phyloP scores from a whole-genome alignment of 768 basidiomycete genomes.

The Pholiota molesta region DNA sequence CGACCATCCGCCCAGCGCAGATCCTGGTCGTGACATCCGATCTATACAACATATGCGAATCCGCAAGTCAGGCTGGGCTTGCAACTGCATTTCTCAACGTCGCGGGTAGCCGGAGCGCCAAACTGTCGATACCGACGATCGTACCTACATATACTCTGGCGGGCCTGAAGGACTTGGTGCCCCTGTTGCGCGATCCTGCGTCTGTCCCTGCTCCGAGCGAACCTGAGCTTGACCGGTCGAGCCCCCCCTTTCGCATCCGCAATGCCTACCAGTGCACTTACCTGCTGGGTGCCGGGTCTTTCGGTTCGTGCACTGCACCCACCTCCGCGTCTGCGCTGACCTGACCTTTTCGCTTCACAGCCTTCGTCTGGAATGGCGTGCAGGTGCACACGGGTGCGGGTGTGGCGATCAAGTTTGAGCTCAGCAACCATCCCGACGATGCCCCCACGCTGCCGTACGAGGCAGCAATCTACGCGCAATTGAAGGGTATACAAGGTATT shows the following conservation, averaged over 20 bases:
- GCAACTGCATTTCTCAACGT: neutral
- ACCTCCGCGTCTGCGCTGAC: neutral
- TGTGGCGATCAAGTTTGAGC: neutral
- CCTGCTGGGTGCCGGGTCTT: neutral
- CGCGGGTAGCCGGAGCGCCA: neutral
- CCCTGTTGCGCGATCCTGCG: neutral
- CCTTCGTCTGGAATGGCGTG: neutral
- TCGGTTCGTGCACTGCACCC: neutral
- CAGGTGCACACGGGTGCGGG: neutral
- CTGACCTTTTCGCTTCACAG: neutral
- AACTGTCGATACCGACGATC: neutral
- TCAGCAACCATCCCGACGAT: neutral
- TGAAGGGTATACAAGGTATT: conserved; percentile 94
- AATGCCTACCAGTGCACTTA: neutral
- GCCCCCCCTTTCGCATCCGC: neutral
- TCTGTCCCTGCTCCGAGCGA: neutral
- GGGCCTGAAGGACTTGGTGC: neutral
- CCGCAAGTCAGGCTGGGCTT: neutral
- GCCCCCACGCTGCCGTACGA: conserved; percentile 38
- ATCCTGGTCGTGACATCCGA: neutral
- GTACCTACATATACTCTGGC: neutral
- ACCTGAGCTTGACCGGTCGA: neutral
- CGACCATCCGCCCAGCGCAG: neutral
- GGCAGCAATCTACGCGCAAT: conserved; percentile 85
- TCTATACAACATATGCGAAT: neutral